Base-by-base conservation (phyloP, 2,329 filamentous ascomycete species). In the Cordyceps militaris region DNA sequence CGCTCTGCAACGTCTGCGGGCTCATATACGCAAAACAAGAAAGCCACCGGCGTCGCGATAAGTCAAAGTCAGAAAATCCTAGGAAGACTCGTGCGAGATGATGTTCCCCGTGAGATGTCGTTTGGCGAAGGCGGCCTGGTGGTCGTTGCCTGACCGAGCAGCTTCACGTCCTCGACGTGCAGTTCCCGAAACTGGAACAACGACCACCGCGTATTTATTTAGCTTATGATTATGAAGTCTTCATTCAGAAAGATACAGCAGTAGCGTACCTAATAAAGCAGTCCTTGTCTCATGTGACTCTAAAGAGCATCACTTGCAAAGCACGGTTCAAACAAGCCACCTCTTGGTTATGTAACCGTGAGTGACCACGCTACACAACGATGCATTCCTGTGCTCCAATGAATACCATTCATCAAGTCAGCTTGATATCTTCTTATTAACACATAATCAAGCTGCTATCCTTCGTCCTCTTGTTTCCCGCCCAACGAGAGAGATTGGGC, bases 151-250 rank as follows among this genome's bases (percentile, higher is more conserved):
- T 21, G 14, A 26, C 8, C 21, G 9, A 9, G 14, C 6, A 16
- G 34, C 34, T 36, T 11, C 6, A 16, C 13, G 34, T n/a, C n/a
- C 14, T 14, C 11, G 6, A 38, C n/a, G 11, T 6, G 16, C 8
- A 16, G n/a, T n/a, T 4, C 7, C 34, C 11, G 76, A 3, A 21
- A 42, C n/a, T 42, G n/a, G 30, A 36, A 36, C 14, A 4, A 9
- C 14, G 34, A 36, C 8, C 13, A 11, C 14, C 34, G 13, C 34
- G 14, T 4, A 36, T 36, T 21, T 23, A 11, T 42, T 40, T 42
- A n/a, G 9, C n/a, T 21, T 10, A 9, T 21, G 9, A 9, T 42
- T 21, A n/a, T 42, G 38, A 19, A 42, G 38, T n/a, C n/a, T 42
- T 42, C 2, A n/a, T 42, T 16, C 38, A 42, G 38, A 42, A 3